Base-by-base conservation (phyloP, 495 filamentous ascomycete species). In the Aspergillus campestris region DNA sequence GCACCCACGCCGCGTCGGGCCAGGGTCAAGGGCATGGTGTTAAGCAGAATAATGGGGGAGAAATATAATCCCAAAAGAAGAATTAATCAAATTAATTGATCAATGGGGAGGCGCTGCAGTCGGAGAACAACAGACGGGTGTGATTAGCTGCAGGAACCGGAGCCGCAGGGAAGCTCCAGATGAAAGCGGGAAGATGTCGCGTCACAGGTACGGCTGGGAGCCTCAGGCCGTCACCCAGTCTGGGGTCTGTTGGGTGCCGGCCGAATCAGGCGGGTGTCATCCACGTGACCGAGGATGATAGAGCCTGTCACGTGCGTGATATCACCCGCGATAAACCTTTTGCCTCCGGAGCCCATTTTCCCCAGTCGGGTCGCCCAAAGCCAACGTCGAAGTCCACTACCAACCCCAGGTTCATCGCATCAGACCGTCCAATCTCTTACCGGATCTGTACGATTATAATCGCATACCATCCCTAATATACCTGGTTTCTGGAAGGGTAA, bases 21-120 rank as follows among this genome's bases (percentile, higher is more conserved):
- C 28, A 57, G 45, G 44, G 61, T 61, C 15, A 58, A 50, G 62
- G 60, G 43, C 65, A 71, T 71, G 14, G 40, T 24, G 27, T 30
- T 31, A 50, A 34, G n/a, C 31, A 40, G 39, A 13, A 8, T 9
- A n/a, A 9, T 30, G 18, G 47, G 1, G 10, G 9, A 34, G 28
- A 12, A 44, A 15, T n/a, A 15, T n/a, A 36, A 42, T 35, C 12
- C 24, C 4, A 8, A 29, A 36, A 14, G 15, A 24, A 12, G 9
- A 40, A 30, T 39, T 5, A 24, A 1, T 24, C 18, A 24, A 24
- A 24, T 24, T 15, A 15, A 37, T 4, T 33, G 37, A 38, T 29
- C 8, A 33, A 39, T 36, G 15, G 15, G 44, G 34, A 42, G 39
- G 41, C 18, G 2, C 18, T 24, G 18, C 18, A 24, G 18, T 24